Percentiles rank a stretch among this genome's conserved stretches.
Conservation (phyloP, 139 green algal species). For the Closterium sp. region DNA sequence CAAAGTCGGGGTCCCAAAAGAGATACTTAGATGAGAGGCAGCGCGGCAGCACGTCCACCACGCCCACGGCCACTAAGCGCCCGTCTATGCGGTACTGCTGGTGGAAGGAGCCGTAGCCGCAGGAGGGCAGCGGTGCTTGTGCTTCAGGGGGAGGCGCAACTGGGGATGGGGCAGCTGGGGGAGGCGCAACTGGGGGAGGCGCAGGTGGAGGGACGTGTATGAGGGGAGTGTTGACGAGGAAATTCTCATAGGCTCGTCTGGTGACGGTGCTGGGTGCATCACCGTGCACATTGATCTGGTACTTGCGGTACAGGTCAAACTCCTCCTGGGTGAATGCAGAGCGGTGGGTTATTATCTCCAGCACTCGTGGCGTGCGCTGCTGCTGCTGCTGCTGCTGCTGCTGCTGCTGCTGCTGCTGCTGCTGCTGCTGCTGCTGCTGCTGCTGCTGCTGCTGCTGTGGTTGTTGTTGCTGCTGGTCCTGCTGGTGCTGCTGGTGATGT, state of each 20-base stretch:
- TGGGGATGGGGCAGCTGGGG: background rate
- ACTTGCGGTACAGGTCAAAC: conserved; percentile 63
- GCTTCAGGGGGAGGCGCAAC: no score
- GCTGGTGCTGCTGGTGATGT: background rate
- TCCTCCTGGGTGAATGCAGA: conserved; percentile 61
- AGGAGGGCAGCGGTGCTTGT: background rate
- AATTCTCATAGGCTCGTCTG: conserved; percentile 58
- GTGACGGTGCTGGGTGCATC: conserved; percentile 50
- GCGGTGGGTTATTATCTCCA: conserved; percentile 22
- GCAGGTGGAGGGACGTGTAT: background rate
- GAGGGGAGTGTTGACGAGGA: conserved; percentile 78
- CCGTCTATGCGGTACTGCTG: conserved; percentile 92
- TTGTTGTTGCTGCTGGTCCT: background rate
- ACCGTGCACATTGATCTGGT: conserved; percentile 63
- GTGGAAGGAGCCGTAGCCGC: conserved; percentile 86
- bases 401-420: conserved; percentile 2
- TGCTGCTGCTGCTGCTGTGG: background rate
- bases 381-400: background rate
- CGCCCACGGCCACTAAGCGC: conserved; percentile 82
- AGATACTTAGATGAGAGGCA: conserved; percentile 75
- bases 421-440: background rate
- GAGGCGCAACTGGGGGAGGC: background rate
- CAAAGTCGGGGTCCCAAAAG: conserved; percentile 87
- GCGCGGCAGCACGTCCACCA: conserved; percentile 77
- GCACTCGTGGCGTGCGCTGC: background rate